Evolutionary conservation across 148 eudicot genomes (phyloP).

Genomic region (Amaranthus palmeri): DNA sequence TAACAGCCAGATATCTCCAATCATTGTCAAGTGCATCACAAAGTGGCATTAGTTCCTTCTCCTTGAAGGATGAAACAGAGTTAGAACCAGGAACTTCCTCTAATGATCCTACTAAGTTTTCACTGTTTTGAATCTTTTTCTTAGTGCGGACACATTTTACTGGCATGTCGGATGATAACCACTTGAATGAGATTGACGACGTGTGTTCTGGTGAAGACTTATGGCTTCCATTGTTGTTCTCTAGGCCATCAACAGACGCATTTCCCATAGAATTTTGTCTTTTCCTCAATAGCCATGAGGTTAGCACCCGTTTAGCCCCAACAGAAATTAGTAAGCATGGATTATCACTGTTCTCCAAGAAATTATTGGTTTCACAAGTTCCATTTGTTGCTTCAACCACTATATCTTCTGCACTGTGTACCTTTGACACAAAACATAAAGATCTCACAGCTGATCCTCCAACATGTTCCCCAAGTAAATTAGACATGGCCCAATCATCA

Average conservation of each 20-base stretch:
- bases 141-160: conserved; percentile 36
- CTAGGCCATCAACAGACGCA: conserved; percentile 13
- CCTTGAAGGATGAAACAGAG: conserved; percentile 25
- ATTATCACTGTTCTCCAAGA: conserved; percentile 40
- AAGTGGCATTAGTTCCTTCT: conserved; percentile 22
- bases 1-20: conserved; percentile 96
- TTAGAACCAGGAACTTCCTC: conserved; percentile 16
- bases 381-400: conserved; percentile 28
- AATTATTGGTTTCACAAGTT: conserved; percentile 16
- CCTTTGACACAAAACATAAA: conserved; percentile 65
- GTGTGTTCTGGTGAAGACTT: conserved; percentile 25
- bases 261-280: conserved; percentile 27
- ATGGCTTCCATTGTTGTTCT: conserved; percentile 25
- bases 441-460: conserved; percentile 99
- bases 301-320: conserved; percentile 91
- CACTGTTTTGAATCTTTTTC: conserved; percentile 31
- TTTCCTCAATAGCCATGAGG: conserved; percentile 73
- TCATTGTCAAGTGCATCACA: conserved; percentile 67
- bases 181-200: conserved; percentile 63
- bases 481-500: conserved; percentile 68
- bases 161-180: conserved; percentile 94
- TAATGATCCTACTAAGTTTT: conserved; percentile 21
- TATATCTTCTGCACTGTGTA: conserved; percentile 41
- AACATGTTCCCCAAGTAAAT: conserved; percentile 93
- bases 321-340: conserved; percentile 74